These are phyloP conservation scores for Deuterostichococcus epilithicus DNA, from an alignment of 139 green algal genomes.

Conservation along the genomic window DNA sequence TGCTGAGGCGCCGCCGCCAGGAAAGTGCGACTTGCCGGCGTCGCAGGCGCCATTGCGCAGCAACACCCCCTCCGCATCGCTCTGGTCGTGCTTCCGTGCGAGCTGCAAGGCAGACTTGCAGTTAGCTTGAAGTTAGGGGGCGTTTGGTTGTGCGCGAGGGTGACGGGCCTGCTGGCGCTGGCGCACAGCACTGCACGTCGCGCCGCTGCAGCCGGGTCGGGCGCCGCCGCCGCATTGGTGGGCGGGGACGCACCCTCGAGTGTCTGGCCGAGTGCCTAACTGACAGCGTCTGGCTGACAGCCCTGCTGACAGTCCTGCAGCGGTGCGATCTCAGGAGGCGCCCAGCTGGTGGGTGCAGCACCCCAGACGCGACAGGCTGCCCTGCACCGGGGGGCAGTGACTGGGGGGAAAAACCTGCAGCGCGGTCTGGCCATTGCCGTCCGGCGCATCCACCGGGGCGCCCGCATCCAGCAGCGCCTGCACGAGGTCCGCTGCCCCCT, in stretches of 20 bases:
- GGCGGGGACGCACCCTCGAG: background rate
- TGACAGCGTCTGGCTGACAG: background rate
- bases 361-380: background rate
- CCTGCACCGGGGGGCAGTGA: background rate
- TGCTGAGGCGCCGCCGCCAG: no score
- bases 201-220: background rate
- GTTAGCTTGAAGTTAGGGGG: background rate
- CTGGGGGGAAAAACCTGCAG: constrained; percentile 12
- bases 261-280: background rate
- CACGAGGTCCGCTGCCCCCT: constrained; percentile 8
- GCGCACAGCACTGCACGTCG: background rate
- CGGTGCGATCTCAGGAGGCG: background rate
- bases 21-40: background rate
- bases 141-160: no score
- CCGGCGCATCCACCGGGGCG: constrained; percentile 1
- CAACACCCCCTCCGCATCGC: constrained; percentile 32
- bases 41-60: constrained; percentile 28
- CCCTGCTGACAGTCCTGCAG: no score
- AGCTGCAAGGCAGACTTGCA: constrained; percentile 4
- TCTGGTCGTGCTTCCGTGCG: constrained; percentile 27
- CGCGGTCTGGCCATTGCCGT: constrained; percentile 18
- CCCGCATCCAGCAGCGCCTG: constrained; percentile 19
- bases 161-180: background rate
- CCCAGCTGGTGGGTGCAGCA: background rate
- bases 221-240: background rate